A percentile compares a stretch with the other conserved stretches of the same genome.
phyloP scores from a whole-genome alignment of 176 grass and related monocot species.

The Tillandsia fasciculata region DNA sequence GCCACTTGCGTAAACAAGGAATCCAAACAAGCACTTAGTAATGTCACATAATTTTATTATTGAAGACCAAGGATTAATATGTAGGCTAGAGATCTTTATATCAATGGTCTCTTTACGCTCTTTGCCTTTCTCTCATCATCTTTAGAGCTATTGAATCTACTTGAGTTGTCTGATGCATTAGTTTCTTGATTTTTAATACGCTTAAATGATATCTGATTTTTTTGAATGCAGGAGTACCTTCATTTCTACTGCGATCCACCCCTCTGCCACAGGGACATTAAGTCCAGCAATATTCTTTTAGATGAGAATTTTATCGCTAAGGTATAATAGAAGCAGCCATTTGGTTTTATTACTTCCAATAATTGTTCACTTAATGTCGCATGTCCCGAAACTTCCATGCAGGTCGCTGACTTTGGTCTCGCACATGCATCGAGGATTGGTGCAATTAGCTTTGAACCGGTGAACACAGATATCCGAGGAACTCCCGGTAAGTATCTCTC shows the following conservation, averaged over 20 bases:
- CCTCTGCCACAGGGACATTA: conserved; percentile 92
- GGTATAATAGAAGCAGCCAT: conserved; percentile 31
- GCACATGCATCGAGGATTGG: conserved; percentile 87
- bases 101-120: neutral
- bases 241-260: conserved; percentile 99
- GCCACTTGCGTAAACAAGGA: no score
- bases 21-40: no score
- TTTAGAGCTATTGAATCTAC: neutral
- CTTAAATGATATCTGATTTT: neutral
- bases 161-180: neutral
- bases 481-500: conserved; percentile 58
- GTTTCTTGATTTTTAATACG: neutral
- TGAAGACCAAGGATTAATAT: no score
- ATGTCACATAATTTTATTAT: no score
- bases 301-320: conserved; percentile 84
- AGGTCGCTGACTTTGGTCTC: conserved; percentile 98
- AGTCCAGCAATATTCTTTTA: conserved; percentile 93
- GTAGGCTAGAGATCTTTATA: neutral
- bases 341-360: no score
- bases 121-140: neutral
- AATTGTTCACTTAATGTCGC: neutral
- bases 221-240: conserved; percentile 71
- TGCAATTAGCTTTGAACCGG: conserved; percentile 77
- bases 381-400: neutral
- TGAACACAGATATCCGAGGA: conserved; percentile 88